These are phyloP conservation scores for Tuber microsphaerosporum DNA, from an alignment of 495 filamentous ascomycete genomes.

Conservation along the genomic window DNA sequence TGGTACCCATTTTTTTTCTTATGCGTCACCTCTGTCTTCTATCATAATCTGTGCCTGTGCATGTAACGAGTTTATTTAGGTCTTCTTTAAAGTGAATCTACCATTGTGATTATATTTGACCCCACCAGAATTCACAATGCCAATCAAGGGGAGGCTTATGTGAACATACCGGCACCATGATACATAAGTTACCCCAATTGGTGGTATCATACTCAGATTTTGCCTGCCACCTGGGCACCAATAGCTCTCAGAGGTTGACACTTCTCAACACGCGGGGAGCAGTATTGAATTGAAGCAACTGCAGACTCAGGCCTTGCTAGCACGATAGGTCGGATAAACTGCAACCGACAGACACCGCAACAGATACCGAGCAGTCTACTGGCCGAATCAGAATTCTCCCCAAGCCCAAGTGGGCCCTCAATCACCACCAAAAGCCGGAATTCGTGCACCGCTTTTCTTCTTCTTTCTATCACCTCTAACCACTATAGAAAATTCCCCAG, in stretches of 20 bases:
- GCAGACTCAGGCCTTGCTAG: not conserved
- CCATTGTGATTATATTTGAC: too few relatives aligned
- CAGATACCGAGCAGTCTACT: not conserved
- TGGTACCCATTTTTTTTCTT: not conserved
- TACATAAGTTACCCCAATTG: not conserved
- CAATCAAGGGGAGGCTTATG: not conserved
- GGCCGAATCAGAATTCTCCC: not conserved
- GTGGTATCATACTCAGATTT: not conserved
- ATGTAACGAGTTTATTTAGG: not conserved
- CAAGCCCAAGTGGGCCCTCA: not conserved
- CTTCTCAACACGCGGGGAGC: not conserved
- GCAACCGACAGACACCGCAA: not conserved
- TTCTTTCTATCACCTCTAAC: not conserved
- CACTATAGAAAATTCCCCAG: not conserved
- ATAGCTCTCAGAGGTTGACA: not conserved
- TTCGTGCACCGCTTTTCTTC: not conserved
- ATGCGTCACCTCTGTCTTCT: not conserved
- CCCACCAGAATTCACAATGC: not conserved
- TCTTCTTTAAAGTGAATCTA: not conserved
- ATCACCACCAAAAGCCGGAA: not conserved
- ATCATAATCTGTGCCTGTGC: not conserved
- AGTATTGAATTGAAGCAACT: not conserved
- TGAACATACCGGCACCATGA: not conserved
- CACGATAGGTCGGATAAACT: not conserved
- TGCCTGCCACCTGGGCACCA: not conserved